These are phyloP conservation scores for Cercospora zeina DNA, from an alignment of 2,329 filamentous ascomycete species.

Conservation along the genomic window DNA sequence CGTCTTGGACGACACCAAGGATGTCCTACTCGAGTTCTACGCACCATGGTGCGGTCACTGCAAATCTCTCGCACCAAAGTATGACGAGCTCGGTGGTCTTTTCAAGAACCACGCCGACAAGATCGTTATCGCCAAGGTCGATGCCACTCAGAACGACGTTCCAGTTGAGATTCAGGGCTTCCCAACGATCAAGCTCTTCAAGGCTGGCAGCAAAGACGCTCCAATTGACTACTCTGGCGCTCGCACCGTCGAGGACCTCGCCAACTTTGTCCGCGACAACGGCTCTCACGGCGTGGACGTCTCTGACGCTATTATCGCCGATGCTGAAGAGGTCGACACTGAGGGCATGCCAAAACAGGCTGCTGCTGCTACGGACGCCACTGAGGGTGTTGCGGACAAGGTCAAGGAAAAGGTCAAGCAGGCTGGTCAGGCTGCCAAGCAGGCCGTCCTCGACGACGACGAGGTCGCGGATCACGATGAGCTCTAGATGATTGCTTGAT, in stretches of 20 bases:
- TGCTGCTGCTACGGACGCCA: constrained; percentile 44
- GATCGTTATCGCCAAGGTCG: constrained; percentile 78
- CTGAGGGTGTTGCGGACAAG: constrained; percentile 22
- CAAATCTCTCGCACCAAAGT: constrained; percentile 68
- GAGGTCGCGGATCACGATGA: constrained; percentile 63
- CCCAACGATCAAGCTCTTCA: constrained; percentile 98
- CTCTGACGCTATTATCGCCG: constrained; percentile 54
- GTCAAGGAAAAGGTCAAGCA: constrained; percentile 43
- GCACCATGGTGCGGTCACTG: constrained; percentile 78
- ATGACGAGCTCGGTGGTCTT: constrained; percentile 62
- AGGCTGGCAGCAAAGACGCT: constrained; percentile 80
- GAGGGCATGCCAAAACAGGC: constrained; percentile 52
- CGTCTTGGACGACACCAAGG: constrained; percentile 91
- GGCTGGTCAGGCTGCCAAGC: constrained; percentile 38
- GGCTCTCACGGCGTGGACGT: constrained; percentile 82
- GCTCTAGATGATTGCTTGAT: constrained; percentile 59
- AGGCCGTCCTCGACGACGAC: constrained; percentile 40
- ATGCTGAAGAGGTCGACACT: constrained; percentile 48
- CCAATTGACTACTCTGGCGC: constrained; percentile 85
- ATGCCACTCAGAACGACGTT: constrained; percentile 93
- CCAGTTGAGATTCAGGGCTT: constrained; percentile 96
- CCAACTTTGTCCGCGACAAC: constrained; percentile 90
- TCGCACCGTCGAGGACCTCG: constrained; percentile 87
- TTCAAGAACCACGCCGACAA: constrained; percentile 57
- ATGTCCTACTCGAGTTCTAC: constrained; percentile 97